phyloP scores from a whole-genome alignment of 2,329 filamentous ascomycete genomes.

The Cytospora chrysosperma region DNA sequence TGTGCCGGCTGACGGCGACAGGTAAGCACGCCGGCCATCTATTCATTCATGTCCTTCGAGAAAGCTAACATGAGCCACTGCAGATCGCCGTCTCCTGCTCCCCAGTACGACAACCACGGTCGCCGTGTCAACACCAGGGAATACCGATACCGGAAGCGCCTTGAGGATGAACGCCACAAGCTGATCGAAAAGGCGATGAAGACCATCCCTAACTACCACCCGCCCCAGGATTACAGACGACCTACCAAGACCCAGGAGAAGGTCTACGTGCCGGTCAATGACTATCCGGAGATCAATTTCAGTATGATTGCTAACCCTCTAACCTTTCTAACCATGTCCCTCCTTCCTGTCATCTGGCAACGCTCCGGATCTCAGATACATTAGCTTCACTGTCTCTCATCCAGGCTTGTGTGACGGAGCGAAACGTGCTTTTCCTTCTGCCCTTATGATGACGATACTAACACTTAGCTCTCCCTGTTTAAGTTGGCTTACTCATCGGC shows the following conservation, averaged over 20 bases:
- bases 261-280: conserved; percentile 99
- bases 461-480: conserved; percentile 84
- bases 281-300: conserved; percentile 99
- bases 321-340: conserved; percentile 67
- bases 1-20: conserved; percentile 91
- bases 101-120: conserved; percentile 99
- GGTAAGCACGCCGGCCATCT: conserved; percentile 56
- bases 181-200: conserved; percentile 99
- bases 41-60: conserved; percentile 5
- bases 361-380: conserved; percentile 36
- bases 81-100: conserved; percentile 92
- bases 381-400: conserved; percentile 32
- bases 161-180: conserved; percentile 98
- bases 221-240: conserved; percentile 95
- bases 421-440: conserved; percentile 37
- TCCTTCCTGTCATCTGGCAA: conserved; percentile 46
- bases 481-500: conserved; percentile 99
- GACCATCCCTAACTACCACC: conserved; percentile 98
- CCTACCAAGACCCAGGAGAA: conserved; percentile 99
- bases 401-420: conserved; percentile 36
- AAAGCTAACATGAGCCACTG: conserved; percentile 25
- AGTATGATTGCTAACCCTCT: conserved; percentile 99
- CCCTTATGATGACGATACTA: conserved; percentile 62
- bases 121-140: conserved; percentile 99
- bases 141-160: conserved; percentile 95